Percentiles rank a stretch among this genome's conserved stretches.
phyloP scores from a whole-genome alignment of 1,139 yeast species.

The Yamadazyma mexicana region DNA sequence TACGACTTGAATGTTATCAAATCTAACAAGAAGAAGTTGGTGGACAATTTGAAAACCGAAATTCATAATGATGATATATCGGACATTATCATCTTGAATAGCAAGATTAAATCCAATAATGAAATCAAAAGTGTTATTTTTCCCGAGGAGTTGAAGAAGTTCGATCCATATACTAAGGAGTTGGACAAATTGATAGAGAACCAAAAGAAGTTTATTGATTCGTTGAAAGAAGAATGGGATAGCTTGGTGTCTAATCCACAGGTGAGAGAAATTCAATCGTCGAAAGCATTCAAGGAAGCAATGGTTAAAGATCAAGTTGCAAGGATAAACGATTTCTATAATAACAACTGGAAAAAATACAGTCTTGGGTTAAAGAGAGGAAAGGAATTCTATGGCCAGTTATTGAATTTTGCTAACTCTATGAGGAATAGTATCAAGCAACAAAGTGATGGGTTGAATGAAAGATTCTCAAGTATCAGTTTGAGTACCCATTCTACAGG shows the following conservation, averaged over 20 bases:
- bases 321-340: slow-evolving; percentile 47
- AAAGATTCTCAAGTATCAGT: slow-evolving; percentile 11
- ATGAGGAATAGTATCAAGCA: slow-evolving; percentile 9
- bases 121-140: slow-evolving; percentile 64
- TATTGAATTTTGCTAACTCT: slow-evolving; percentile 45
- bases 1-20: slow-evolving; percentile 47
- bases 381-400: slow-evolving; percentile 56
- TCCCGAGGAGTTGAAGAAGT: slow-evolving; percentile 74
- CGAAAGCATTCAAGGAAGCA: slow-evolving; percentile 30
- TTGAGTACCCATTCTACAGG: slow-evolving; percentile 11
- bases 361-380: slow-evolving; percentile 63
- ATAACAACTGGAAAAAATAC: slow-evolving; percentile 59
- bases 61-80: slow-evolving; percentile 88
- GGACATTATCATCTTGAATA: slow-evolving; percentile 68
- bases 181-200: slow-evolving; percentile 66
- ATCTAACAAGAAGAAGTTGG: slow-evolving; percentile 59
- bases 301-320: slow-evolving; percentile 27
- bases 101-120: slow-evolving; percentile 52
- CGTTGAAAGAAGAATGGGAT: slow-evolving; percentile 60
- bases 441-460: not conserved
- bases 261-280: slow-evolving; percentile 37
- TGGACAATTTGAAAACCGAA: slow-evolving; percentile 64
- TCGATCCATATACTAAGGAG: slow-evolving; percentile 65
- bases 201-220: slow-evolving; percentile 58
- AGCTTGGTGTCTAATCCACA: slow-evolving; percentile 48